Conservation (phyloP, 768 basidiomycete species). For the Amylocystis lapponica region DNA sequence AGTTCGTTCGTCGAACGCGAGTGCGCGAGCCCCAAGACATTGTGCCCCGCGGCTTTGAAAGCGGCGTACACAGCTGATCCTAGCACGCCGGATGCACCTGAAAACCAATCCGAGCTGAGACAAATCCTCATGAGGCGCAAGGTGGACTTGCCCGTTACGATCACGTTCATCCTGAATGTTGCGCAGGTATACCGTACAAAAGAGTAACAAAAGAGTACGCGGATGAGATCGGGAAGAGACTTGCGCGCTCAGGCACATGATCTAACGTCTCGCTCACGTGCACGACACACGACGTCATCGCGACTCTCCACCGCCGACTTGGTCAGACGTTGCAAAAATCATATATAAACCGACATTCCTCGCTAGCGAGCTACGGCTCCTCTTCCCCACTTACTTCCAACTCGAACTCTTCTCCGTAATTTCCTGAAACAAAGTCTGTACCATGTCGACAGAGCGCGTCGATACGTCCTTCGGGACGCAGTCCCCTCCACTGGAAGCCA, state of each 20-base stretch:
- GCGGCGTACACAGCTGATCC: conserved; percentile 72
- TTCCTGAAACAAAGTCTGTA: not conserved
- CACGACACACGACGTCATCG: not conserved
- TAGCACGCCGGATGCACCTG: conserved; percentile 90
- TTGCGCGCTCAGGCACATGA: not conserved
- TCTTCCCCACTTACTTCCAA: not conserved
- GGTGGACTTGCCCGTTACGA: conserved; percentile 47
- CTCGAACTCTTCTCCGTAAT: not conserved
- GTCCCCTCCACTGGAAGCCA: conserved; percentile 50
- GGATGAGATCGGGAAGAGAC: not conserved
- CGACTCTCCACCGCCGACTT: not conserved
- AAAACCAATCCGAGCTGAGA: not conserved
- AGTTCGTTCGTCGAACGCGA: conserved; percentile 54
- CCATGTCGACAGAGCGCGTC: conserved; percentile 17
- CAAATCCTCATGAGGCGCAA: conserved; percentile 1
- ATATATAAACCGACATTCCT: not conserved
- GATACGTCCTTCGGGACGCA: conserved; percentile 37
- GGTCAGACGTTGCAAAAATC: not conserved
- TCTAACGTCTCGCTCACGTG: too few relatives aligned
- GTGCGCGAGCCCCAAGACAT: conserved; percentile 68
- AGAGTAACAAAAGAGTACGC: not conserved
- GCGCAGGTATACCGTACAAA: not conserved
- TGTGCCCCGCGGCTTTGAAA: conserved; percentile 42
- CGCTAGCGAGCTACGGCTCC: not conserved
- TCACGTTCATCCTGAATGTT: conserved; percentile 38